Conservation (phyloP, 176 grass and related monocot genomes). For the Eragrostis nindensis region DNA sequence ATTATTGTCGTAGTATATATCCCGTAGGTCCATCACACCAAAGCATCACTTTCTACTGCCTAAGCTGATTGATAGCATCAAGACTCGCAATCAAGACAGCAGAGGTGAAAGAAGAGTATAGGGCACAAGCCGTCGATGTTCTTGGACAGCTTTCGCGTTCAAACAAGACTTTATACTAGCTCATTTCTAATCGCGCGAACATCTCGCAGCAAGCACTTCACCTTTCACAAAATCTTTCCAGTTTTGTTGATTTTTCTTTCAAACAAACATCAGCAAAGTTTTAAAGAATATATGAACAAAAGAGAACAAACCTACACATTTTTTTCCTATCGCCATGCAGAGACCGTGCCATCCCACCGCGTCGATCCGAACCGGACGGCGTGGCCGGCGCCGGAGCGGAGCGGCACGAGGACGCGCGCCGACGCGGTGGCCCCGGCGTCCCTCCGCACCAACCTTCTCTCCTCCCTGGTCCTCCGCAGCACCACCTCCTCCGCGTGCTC, state of each 20-base stretch:
- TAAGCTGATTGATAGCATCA: background rate
- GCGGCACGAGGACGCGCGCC: conserved; percentile 31
- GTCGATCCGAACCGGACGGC: conserved; percentile 60
- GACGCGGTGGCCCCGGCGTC: conserved; percentile 50
- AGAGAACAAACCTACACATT: background rate
- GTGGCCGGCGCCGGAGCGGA: background rate
- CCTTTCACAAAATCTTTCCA: background rate
- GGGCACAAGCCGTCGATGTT: background rate
- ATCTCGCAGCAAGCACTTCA: background rate
- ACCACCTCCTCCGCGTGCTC: conserved; percentile 51
- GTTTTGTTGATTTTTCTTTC: background rate
- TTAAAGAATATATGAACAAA: background rate
- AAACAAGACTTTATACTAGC: background rate
- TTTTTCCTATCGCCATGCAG: conserved; percentile 9
- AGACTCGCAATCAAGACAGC: background rate
- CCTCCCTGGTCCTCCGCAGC: conserved; percentile 51
- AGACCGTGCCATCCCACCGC: conserved; percentile 42
- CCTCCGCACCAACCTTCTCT: conserved; percentile 47
- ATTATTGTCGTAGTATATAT: background rate
- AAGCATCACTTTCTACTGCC: background rate
- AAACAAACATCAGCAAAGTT: background rate
- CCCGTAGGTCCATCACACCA: background rate
- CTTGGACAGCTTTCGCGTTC: background rate
- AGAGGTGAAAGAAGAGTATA: background rate
- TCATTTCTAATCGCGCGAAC: background rate